Evolutionary conservation across 371 early-diverging fungal species (phyloP).

Genomic region (Batkoa obscura): DNA sequence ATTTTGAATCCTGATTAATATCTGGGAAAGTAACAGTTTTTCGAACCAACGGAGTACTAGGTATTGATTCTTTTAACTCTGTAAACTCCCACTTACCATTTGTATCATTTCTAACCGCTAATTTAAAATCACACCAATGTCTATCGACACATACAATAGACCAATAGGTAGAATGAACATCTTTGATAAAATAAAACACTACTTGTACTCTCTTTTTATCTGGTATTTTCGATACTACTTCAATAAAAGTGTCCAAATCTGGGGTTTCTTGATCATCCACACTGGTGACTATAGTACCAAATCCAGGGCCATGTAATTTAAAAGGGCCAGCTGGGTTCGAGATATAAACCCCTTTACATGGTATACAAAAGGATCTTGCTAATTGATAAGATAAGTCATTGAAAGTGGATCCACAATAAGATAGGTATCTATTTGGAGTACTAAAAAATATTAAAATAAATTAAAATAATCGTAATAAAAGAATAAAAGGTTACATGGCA

Average conservation of each 20-base stretch:
- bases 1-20: constrained; percentile 29
- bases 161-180: constrained; percentile 48
- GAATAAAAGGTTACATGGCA: constrained; percentile 25
- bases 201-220: constrained; percentile 58
- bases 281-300: constrained; percentile 57
- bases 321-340: constrained; percentile 36
- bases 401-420: constrained; percentile 66
- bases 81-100: constrained; percentile 44
- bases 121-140: constrained; percentile 58
- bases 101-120: constrained; percentile 52
- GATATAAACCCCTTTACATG: constrained; percentile 64
- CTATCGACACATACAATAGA: constrained; percentile 54
- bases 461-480: not conserved
- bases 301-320: constrained; percentile 51
- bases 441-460: not conserved
- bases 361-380: constrained; percentile 49
- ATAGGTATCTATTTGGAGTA: constrained; percentile 41
- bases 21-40: constrained; percentile 30
- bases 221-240: constrained; percentile 50
- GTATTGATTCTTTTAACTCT: constrained; percentile 23
- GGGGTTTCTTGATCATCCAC: constrained; percentile 54
- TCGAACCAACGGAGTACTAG: constrained; percentile 29
- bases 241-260: constrained; percentile 49
- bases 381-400: constrained; percentile 73
- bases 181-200: constrained; percentile 60